Percentiles rank a stretch among this genome's conserved stretches.
phyloP scores from a whole-genome alignment of 2,329 filamentous ascomycete genomes.

The Trichoderma cornu-damae region DNA sequence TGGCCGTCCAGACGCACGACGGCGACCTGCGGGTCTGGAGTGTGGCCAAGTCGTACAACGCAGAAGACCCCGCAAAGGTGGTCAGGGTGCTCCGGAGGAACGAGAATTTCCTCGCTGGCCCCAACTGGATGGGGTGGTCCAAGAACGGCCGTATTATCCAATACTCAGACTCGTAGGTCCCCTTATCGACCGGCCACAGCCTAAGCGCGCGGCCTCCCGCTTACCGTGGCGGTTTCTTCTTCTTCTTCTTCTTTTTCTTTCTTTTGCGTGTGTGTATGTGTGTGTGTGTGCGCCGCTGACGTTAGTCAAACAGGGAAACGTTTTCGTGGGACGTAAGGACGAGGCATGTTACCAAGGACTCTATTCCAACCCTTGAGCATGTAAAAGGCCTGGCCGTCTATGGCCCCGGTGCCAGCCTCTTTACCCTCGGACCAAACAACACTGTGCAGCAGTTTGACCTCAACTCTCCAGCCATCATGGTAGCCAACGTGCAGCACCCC shows the following conservation, averaged over 20 bases:
- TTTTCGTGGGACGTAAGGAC: slow-evolving; percentile 95
- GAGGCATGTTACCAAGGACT: slow-evolving; percentile 90
- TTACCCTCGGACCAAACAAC: slow-evolving; percentile 81
- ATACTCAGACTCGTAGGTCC: slow-evolving; percentile 77
- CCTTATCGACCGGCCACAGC: slow-evolving; percentile 21
- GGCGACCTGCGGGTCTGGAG: slow-evolving; percentile 96
- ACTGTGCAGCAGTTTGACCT: slow-evolving; percentile 94
- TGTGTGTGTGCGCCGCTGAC: no score
- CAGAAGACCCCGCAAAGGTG: slow-evolving; percentile 74
- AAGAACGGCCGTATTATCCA: slow-evolving; percentile 97
- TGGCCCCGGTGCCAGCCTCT: slow-evolving; percentile 83
- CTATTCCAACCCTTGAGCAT: slow-evolving; percentile 77
- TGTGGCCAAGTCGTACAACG: slow-evolving; percentile 71
- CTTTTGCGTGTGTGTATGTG: no score
- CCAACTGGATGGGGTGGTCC: slow-evolving; percentile 97
- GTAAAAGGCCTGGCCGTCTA: slow-evolving; percentile 81
- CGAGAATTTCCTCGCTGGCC: slow-evolving; percentile 66
- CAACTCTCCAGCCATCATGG: slow-evolving; percentile 73
- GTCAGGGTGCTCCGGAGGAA: slow-evolving; percentile 80
- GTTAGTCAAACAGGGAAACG: slow-evolving; percentile 63
- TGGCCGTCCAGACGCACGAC: slow-evolving; percentile 86
- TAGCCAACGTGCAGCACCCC: slow-evolving; percentile 81
- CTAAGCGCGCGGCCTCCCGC: slow-evolving; percentile 46
- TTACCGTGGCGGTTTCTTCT: slow-evolving; percentile 20
- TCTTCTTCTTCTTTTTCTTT: no score